Base-by-base conservation (phyloP, 139 green algal genomes). In the Tetradesmus obliquus region DNA sequence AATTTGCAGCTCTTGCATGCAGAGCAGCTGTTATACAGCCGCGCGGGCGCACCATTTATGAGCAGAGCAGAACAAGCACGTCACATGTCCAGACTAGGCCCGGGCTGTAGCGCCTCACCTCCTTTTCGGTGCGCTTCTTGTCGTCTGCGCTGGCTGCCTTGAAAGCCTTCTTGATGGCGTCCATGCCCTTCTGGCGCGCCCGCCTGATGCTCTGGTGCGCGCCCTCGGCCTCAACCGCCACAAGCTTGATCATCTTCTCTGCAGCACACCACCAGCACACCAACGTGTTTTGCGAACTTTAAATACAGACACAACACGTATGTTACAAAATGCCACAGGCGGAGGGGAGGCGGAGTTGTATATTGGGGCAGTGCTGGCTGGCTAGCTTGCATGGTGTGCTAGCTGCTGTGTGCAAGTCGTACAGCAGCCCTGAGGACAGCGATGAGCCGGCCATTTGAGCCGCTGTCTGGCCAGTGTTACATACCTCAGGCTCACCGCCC, bases 231-330 rank as follows among this genome's bases (percentile, higher is more conserved):
- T 97, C 95, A 82, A 93, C 88, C 22, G 91, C 81, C 57, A 95
- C 95, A 84, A 98, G 62, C 88, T 97, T 97, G 20, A 84, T 82
- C 94, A 99, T 95, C 87, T 94, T 17, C 86, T 91, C 60, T 94
- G 66, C 66, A 76, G 66, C 60, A 71, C 3, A 13, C 7, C 5
- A 71, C 60, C 60, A 71, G 19, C 19, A 71, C 15, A 3, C 32
- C 79, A 17, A 86, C 94, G 22, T 97, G 94, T 8, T 74, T 55
- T 5, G 93, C 95, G 20, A 93, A 93, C 85, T 92, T 95, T 83
- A 15, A 19, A 15, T 19, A 19, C 69, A 19, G 15, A 79, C 15
- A 19, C 17, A 15, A 22, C 17, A 19, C 15, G 69, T 79, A 19
- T 15, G 15, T 15, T n/a, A 19, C 17, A 79, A 15, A 19, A n/a